Evolutionary conservation across 1,284 basidiomycete genomes (phyloP).

Genomic region (Mycosarcoma maydis): DNA sequence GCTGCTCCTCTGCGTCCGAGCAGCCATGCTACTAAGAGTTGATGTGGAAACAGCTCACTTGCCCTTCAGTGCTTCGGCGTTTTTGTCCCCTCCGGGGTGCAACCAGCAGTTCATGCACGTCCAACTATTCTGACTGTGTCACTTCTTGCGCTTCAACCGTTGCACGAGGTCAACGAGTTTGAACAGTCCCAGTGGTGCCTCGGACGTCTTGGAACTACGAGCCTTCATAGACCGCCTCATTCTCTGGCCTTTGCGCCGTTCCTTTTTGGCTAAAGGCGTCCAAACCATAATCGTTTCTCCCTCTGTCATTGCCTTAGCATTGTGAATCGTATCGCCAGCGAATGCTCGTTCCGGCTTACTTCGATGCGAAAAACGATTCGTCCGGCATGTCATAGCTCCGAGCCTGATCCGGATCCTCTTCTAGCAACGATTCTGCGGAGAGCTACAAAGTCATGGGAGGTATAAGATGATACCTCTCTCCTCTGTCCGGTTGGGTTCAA

Average conservation of each 20-base stretch:
- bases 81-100: no score
- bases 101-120: no score
- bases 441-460: slow-evolving; percentile 1
- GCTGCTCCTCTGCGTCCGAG: background rate
- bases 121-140: no score
- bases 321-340: background rate
- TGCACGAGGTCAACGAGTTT: no score
- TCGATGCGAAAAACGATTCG: background rate
- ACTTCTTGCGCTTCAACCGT: no score
- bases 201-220: slow-evolving; percentile 1
- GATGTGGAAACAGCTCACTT: no score
- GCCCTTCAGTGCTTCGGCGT: no score
- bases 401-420: no score
- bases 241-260: background rate
- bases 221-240: background rate
- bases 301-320: background rate
- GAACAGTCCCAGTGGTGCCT: background rate
- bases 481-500: background rate
- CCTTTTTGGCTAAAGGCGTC: background rate
- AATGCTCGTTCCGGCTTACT: background rate
- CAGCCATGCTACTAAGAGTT: background rate
- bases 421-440: no score
- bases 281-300: no score
- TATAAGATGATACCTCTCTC: slow-evolving; percentile 16
- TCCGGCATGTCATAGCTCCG: no score